Evolutionary conservation across 2,329 filamentous ascomycete species (phyloP).

Genomic region (Claviceps maximensis): DNA sequence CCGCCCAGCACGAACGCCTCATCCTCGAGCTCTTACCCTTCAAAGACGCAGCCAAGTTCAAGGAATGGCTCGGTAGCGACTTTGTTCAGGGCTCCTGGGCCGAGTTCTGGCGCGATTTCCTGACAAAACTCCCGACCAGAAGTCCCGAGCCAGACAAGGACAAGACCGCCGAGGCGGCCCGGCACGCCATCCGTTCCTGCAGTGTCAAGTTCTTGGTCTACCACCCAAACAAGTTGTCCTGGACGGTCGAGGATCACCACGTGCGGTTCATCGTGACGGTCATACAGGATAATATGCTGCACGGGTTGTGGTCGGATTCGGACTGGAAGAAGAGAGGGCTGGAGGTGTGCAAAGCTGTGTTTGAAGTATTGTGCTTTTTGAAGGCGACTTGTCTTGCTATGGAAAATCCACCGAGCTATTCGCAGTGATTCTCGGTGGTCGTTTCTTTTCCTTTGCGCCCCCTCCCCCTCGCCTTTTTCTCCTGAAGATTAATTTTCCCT

Average conservation of each 20-base stretch:
- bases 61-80: constrained; percentile 20
- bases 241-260: constrained; percentile 24
- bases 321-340: constrained; percentile 17
- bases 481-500: too few species aligned
- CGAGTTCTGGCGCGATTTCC: constrained; percentile 23
- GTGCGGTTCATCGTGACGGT: constrained; percentile 25
- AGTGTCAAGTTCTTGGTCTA: constrained; percentile 20
- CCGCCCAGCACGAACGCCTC: constrained; percentile 24
- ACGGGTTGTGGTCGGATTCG: constrained; percentile 16
- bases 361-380: neutral
- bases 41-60: constrained; percentile 19
- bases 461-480: too few species aligned
- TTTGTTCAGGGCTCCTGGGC: constrained; percentile 23
- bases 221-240: constrained; percentile 23
- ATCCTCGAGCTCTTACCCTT: constrained; percentile 27
- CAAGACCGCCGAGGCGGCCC: constrained; percentile 16
- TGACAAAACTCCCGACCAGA: constrained; percentile 8
- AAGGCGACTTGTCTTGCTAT: neutral
- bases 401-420: neutral
- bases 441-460: too few species aligned
- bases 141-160: constrained; percentile 20
- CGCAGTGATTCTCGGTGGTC: too few species aligned
- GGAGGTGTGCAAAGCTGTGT: constrained; percentile 6
- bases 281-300: constrained; percentile 21
- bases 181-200: constrained; percentile 17